Base-by-base conservation (phyloP, 2,329 filamentous ascomycete species). In the Arthrobotrys sinensis region DNA sequence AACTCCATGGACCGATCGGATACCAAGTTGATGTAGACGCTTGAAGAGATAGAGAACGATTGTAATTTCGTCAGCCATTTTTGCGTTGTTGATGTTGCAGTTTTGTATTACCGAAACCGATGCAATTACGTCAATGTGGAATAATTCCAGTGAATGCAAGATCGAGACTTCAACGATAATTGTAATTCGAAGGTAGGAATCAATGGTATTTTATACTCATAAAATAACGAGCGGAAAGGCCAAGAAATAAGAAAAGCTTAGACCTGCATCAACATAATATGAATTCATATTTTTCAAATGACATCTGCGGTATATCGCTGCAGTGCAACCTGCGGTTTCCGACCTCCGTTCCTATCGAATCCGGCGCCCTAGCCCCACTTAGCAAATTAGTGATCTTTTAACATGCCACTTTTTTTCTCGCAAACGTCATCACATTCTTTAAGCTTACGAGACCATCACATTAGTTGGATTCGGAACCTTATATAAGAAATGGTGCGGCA, bases 1-100 rank as follows among this genome's bases (percentile, higher is more conserved):
- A n/a, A 92, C 85, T 53, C 91, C 91, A 81, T 92, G 90, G 69
- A 92, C 85, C 10, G 90, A 91, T 66, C 87, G 86, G 36, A 92
- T 87, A 34, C 90, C 90, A 40, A 92, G 84, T 82, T 92, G 87
- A 80, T 88, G 85, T 12, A 92, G 86, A 68, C 91, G 86, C 53
- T 85, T 87, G 83, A 91, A 92, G 81, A 92, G 87, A 81, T 92
- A 92, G 7, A 82, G 80, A 12, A 82, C 84, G 12, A 85, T 76
- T 46, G 76, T 79, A 21, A 79, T 80, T 66, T 80, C 75, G 19
- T 76, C 65, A 0, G 69, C 38, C 69, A 75, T 79, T 16, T 67
- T 32, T 67, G 68, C 48, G 68, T 71, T 68, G 70, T 43, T 52
- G n/a, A 36, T 55, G 70, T 75, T 75, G 63, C 7, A 68, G 16